A percentile compares a stretch with the other conserved stretches of the same genome.
These are phyloP conservation scores for Porodaedalea pini DNA, from an alignment of 1,284 basidiomycete genomes.

Conservation along the genomic window DNA sequence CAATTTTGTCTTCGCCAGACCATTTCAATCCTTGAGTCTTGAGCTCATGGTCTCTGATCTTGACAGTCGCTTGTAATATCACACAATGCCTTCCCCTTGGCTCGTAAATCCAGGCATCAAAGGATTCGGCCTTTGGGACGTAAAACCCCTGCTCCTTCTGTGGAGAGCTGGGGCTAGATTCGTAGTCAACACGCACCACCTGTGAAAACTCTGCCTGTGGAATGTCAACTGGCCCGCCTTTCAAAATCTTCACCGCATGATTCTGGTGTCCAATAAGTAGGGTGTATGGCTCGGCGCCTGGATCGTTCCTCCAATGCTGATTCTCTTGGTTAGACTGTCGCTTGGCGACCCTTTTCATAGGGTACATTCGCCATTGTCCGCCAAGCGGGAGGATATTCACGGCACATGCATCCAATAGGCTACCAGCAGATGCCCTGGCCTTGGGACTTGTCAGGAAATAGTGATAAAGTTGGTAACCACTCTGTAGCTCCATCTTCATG, in stretches of 20 bases:
- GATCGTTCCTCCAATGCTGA: neutral
- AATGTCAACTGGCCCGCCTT: neutral
- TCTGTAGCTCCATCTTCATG: neutral
- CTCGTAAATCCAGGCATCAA: neutral
- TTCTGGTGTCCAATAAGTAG: neutral
- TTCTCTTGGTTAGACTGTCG: neutral
- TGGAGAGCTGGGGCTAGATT: neutral
- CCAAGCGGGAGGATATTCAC: neutral
- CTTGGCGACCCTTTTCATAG: neutral
- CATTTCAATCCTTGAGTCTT: neutral
- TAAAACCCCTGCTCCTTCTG: neutral
- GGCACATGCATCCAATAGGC: neutral
- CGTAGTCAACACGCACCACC: neutral
- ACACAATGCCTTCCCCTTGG: neutral
- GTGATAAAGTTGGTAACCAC: neutral
- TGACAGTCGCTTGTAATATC: neutral
- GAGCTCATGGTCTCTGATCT: neutral
- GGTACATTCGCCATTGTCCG: neutral
- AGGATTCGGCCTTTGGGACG: neutral
- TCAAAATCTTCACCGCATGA: neutral
- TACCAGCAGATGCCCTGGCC: constrained; percentile 1
- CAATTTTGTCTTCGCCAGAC: neutral
- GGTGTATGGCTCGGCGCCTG: neutral
- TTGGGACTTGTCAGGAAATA: neutral
- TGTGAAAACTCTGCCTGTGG: neutral